Conservation (phyloP, 306 rosid genomes). For the Pyrus betulifolia region DNA sequence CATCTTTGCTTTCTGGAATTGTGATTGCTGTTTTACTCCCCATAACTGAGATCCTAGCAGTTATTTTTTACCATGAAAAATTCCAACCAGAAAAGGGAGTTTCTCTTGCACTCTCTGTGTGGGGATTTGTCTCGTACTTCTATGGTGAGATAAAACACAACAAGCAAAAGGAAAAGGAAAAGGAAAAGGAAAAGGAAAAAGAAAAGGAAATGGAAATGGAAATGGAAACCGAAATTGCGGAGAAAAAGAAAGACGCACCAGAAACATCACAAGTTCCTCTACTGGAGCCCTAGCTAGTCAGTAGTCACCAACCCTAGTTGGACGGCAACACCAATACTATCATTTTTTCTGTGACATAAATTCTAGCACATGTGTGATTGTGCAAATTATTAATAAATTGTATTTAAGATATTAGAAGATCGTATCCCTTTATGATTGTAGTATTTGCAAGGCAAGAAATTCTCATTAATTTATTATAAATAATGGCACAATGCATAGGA, state of each 20-base stretch:
- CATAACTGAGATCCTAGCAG: slow-evolving; percentile 36
- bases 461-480: too few relatives aligned
- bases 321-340: not conserved
- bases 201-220: too few relatives aligned
- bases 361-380: too few relatives aligned
- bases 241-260: not conserved
- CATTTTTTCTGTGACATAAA: too few relatives aligned
- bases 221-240: not conserved
- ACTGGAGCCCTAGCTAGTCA: not conserved
- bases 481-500: too few relatives aligned
- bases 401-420: too few relatives aligned
- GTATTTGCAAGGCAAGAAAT: too few relatives aligned
- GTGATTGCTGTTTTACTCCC: slow-evolving; percentile 38
- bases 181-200: not conserved
- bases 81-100: slow-evolving; percentile 46
- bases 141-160: slow-evolving; percentile 44
- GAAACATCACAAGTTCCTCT: slow-evolving; percentile 3
- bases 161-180: not conserved
- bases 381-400: too few relatives aligned
- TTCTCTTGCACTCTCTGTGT: slow-evolving; percentile 31
- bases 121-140: slow-evolving; percentile 52
- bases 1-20: slow-evolving; percentile 43
- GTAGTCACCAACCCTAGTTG: not conserved
- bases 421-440: too few relatives aligned
- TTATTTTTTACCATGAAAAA: slow-evolving; percentile 35